These are phyloP conservation scores for Trichoderma sp. DNA, from an alignment of 2,329 filamentous ascomycete genomes.

Conservation along the genomic window DNA sequence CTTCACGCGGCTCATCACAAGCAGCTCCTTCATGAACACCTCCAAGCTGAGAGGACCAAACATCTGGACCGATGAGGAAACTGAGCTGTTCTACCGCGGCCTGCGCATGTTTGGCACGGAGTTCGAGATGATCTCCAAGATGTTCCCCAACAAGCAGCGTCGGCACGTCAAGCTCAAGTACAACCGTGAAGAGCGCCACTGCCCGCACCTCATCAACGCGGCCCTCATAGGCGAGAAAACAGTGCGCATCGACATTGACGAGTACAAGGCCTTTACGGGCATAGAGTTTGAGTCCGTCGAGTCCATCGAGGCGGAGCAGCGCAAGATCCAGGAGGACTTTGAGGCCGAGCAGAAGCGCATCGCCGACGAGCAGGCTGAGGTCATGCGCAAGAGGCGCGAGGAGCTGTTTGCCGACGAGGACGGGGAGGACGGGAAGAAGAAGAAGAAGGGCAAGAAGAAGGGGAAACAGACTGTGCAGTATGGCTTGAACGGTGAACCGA, in stretches of 20 bases:
- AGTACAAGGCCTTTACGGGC: constrained; percentile 58
- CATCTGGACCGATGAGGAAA: constrained; percentile 70
- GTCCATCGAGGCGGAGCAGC: constrained; percentile 57
- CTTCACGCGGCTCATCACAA: constrained; percentile 71
- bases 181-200: constrained; percentile 72
- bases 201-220: constrained; percentile 63
- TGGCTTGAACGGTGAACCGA: constrained; percentile 42
- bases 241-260: constrained; percentile 59
- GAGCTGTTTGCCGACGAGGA: constrained; percentile 50
- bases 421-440: constrained; percentile 34
- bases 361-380: constrained; percentile 50
- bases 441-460: constrained; percentile 36
- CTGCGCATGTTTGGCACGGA: constrained; percentile 79
- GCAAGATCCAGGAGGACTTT: constrained; percentile 47
- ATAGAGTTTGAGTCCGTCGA: constrained; percentile 57
- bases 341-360: constrained; percentile 46
- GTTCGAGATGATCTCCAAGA: constrained; percentile 75
- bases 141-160: constrained; percentile 72
- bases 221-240: constrained; percentile 63
- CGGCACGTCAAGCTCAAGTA: constrained; percentile 81
- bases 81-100: constrained; percentile 73
- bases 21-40: constrained; percentile 62
- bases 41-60: constrained; percentile 65
- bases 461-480: constrained; percentile 38
- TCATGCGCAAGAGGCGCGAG: constrained; percentile 50